Base-by-base conservation (phyloP, 2,329 filamentous ascomycete genomes). In the Diaporthe sp. region DNA sequence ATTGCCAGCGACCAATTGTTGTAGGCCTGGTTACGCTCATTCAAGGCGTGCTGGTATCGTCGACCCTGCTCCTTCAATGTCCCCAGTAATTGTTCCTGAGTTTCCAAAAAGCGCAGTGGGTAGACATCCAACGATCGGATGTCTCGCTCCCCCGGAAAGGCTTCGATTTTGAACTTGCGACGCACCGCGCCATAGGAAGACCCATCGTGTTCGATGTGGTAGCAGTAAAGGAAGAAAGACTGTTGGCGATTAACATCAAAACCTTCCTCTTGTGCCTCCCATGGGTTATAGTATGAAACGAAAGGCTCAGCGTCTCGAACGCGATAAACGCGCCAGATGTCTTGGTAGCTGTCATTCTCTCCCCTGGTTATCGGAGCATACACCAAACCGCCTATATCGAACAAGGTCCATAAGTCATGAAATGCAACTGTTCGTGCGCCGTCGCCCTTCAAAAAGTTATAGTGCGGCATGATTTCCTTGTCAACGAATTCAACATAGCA, bases 401-500 rank as follows among this genome's bases (percentile, higher is more conserved):
- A 72, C 9, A 72, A 51, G 22, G 2, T 42, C 71, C 71, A 72
- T 13, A 72, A 19, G 31, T 72, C 71, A 46, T 61, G 25, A 37
- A 72, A 72, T 19, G 37, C 31, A 19, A 72, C 31, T 60, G 19
- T 72, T 22, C 28, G 13, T 25, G 51, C 34, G 31, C 39, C 22
- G 37, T 22, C 19, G 25, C 31, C 25, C 28, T 62, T 44, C 10
- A 62, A 39, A n/a, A 31, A 13, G 28, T 62, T 60, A 25, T 62
- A 62, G 22, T n/a, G 57, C 8, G 71, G 53, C 39, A 72, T 51
- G 53, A 72, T 61, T 17, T 53, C 39, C 25, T 34, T 72, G 17
- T 39, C 57, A n/a, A 62, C 44, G n/a, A 72, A 72, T 9, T 46
- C 71, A 31, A 72, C 57, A 22, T 72, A 72, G 31, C 71, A 62